Evolutionary conservation across 345 rosid species (phyloP), one percentile per base, ranked within the genome.

Genomic region (Salix koriyanagi): DNA sequence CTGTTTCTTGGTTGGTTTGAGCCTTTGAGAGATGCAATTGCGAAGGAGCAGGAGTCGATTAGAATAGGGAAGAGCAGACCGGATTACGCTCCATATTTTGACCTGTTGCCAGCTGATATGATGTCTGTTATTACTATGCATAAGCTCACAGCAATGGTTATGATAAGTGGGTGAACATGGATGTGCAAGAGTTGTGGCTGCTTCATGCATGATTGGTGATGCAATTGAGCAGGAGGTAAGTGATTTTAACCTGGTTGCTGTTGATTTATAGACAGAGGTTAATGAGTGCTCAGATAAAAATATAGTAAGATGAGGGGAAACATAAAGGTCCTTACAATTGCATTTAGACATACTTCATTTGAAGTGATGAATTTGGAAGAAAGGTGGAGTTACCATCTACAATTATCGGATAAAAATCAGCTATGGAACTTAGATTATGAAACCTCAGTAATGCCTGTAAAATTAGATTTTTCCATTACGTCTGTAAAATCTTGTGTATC

Each of bases 1-100:
- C 81, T 96, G 88, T 94, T 96, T 82, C 87, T 96, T 6, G 99
- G 99, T 71, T 96, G 99, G 99, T 92, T 96, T 65, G 98, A 96
- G 77, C 98, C 99, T 16, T 74, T 96, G 61, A 79, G 90, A 65
- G 90, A 94, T 81, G 95, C 88, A 14, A 90, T 96, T 60, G 64
- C 25, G 50, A 79, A 86, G 76, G 99, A 92, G 66, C 99, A 94
- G 79, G 93, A 92, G 69, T 70, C 79, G 79, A 86, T 77, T 83
- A 83, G 87, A 56, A 26, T 23, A 8, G 91, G 92, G 82, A 91
- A 91, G 87, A 84, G 76, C 42, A 91, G 69, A 80, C 69, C 83
- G 1, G 76, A 81, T 1, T 85, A 90, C 84, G 89, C 90, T 10
- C 87, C 75, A 2, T 90, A 84, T 80, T 74, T 94, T 71, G 87